Conservation (phyloP, 2,329 filamentous ascomycete species). For the Ophiognomonia clavigignenti-juglandacearum region DNA sequence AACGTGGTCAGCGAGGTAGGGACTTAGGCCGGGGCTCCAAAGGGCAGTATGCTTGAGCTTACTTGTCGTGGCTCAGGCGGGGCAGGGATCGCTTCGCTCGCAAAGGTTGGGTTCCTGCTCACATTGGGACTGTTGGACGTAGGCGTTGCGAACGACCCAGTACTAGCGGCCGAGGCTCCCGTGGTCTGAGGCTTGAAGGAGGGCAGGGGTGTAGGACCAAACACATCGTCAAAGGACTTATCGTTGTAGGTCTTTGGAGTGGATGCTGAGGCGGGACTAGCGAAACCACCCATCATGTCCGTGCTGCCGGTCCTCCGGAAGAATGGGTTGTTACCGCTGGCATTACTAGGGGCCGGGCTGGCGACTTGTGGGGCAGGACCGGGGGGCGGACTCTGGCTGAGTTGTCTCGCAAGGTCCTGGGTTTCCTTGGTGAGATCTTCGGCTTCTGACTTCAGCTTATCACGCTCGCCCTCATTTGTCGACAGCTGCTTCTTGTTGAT, state of each 20-base stretch:
- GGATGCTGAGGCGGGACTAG: slow-evolving; percentile 34
- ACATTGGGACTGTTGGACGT: slow-evolving; percentile 56
- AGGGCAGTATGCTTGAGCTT: slow-evolving; percentile 69
- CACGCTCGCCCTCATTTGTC: slow-evolving; percentile 82
- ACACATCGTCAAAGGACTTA: slow-evolving; percentile 79
- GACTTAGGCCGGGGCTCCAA: slow-evolving; percentile 64
- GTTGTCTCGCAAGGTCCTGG: slow-evolving; percentile 52
- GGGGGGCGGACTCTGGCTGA: slow-evolving; percentile 45
- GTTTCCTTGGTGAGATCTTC: slow-evolving; percentile 61
- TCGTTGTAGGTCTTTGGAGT: slow-evolving; percentile 44
- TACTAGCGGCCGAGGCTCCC: slow-evolving; percentile 49
- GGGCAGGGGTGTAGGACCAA: slow-evolving; percentile 58
- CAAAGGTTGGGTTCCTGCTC: slow-evolving; percentile 55
- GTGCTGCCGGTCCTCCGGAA: slow-evolving; percentile 68
- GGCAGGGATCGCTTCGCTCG: slow-evolving; percentile 53
- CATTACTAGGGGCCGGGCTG: slow-evolving; percentile 64
- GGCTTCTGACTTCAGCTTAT: slow-evolving; percentile 79
- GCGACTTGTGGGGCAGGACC: slow-evolving; percentile 43
- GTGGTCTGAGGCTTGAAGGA: slow-evolving; percentile 58
- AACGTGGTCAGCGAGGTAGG: slow-evolving; percentile 17
- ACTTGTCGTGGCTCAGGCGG: slow-evolving; percentile 73
- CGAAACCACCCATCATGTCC: slow-evolving; percentile 52
- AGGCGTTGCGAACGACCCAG: slow-evolving; percentile 47
- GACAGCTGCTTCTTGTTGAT: slow-evolving; percentile 98
- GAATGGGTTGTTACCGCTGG: slow-evolving; percentile 89